Conservation (phyloP, 805 yeast genomes). For the Wickerhamomyces alni region DNA sequence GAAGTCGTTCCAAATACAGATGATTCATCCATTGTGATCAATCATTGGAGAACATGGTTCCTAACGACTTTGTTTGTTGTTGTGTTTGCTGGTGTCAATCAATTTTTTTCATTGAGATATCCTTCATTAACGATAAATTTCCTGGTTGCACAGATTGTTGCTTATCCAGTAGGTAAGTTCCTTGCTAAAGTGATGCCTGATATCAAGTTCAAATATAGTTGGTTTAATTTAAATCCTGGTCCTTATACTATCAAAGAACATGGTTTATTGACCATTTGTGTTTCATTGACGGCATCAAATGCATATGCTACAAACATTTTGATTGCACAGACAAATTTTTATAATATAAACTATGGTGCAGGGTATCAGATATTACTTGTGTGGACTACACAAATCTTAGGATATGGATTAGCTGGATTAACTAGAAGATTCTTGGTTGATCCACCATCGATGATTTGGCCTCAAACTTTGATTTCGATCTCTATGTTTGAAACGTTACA, state of each 20-base stretch:
- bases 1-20: constrained; percentile 37
- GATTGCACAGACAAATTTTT: constrained; percentile 42
- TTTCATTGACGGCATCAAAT: constrained; percentile 33
- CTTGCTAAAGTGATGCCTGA: constrained; percentile 36
- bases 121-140: constrained; percentile 46
- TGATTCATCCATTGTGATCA: constrained; percentile 42
- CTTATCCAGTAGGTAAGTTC: constrained; percentile 54
- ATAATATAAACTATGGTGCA: constrained; percentile 35
- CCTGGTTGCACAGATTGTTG: constrained; percentile 52
- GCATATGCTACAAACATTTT: constrained; percentile 56
- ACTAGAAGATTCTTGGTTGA: constrained; percentile 52
- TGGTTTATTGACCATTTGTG: constrained; percentile 42
- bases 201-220: constrained; percentile 26
- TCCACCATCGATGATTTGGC: constrained; percentile 62
- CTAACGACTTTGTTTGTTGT: constrained; percentile 44
- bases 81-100: constrained; percentile 51
- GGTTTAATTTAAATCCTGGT: constrained; percentile 43
- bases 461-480: constrained; percentile 50
- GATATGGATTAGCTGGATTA: constrained; percentile 62
- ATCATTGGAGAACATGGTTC: constrained; percentile 51
- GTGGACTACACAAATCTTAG: constrained; percentile 56
- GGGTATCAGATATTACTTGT: constrained; percentile 46
- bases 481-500: constrained; percentile 51
- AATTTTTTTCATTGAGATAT: constrained; percentile 47
- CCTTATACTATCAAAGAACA: constrained; percentile 49